phyloP scores from a whole-genome alignment of 2,329 filamentous ascomycete genomes.

The Aspergillus proliferans region DNA sequence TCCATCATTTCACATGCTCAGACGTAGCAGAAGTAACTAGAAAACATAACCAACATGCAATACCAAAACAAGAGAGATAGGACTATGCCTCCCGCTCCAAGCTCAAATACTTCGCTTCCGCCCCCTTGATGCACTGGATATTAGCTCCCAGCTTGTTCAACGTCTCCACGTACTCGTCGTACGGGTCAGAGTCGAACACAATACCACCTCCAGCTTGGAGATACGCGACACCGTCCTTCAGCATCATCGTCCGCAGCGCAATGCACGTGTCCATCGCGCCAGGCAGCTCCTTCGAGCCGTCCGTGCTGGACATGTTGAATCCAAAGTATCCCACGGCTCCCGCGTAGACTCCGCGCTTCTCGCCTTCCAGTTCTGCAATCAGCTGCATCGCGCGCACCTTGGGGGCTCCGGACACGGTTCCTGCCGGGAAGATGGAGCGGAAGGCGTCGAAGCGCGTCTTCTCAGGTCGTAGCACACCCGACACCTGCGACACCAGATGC shows the following conservation, averaged over 20 bases:
- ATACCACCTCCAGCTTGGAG: conserved; percentile 83
- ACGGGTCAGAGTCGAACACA: conserved; percentile 85
- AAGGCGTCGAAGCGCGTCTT: conserved; percentile 94
- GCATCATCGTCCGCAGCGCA: conserved; percentile 82
- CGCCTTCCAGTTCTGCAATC: conserved; percentile 85
- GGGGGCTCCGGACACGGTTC: conserved; percentile 89
- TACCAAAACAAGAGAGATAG: background rate
- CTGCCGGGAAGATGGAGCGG: conserved; percentile 91
- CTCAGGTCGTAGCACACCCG: conserved; percentile 72
- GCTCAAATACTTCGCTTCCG: conserved; percentile 62
- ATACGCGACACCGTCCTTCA: conserved; percentile 87
- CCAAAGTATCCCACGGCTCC: conserved; percentile 97
- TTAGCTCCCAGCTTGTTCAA: conserved; percentile 93
- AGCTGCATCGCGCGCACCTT: conserved; percentile 97
- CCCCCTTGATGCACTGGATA: conserved; percentile 77
- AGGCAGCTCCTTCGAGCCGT: conserved; percentile 57
- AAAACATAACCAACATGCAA: background rate
- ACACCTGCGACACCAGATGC: conserved; percentile 93
- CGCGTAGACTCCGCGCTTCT: conserved; percentile 93
- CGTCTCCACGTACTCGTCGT: conserved; percentile 92
- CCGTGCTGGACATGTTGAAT: conserved; percentile 64
- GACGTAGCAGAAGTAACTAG: background rate
- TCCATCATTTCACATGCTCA: background rate
- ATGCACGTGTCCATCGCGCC: conserved; percentile 89
- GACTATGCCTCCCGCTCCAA: conserved; percentile 24